Conservation (phyloP, 768 basidiomycete genomes). For the Lentinula detonsa region DNA sequence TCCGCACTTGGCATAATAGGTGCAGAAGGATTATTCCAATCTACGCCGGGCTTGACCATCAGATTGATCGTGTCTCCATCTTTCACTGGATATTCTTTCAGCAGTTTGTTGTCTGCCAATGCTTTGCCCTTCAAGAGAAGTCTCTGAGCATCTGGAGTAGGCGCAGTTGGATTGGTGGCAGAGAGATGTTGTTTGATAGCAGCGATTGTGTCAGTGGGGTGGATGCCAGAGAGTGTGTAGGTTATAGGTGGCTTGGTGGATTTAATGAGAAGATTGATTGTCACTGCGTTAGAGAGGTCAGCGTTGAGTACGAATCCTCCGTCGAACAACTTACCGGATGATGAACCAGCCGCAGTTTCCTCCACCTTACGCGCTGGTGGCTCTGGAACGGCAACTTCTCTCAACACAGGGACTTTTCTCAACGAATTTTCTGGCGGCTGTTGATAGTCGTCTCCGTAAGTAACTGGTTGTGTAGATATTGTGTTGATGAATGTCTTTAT, state of each 20-base stretch:
- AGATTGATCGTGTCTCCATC: conserved; percentile 81
- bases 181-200: conserved; percentile 70
- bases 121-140: conserved; percentile 94
- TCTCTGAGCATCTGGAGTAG: conserved; percentile 75
- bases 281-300: conserved; percentile 20
- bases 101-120: conserved; percentile 78
- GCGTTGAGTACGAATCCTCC: neutral
- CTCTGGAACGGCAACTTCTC: conserved; percentile 55
- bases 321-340: conserved; percentile 22
- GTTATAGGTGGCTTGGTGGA: conserved; percentile 82
- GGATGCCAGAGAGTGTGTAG: conserved; percentile 59
- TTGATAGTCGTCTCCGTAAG: conserved; percentile 71
- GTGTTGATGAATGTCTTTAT: conserved; percentile 60
- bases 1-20: conserved; percentile 8
- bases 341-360: conserved; percentile 21
- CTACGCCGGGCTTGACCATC: conserved; percentile 73
- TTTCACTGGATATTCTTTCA: conserved; percentile 85
- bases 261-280: conserved; percentile 78
- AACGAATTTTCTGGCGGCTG: conserved; percentile 61
- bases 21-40: conserved; percentile 55
- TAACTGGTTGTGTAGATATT: conserved; percentile 60
- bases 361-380: conserved; percentile 52
- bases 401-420: conserved; percentile 64
- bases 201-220: conserved; percentile 78
- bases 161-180: conserved; percentile 58